Conservation (phyloP, 495 filamentous ascomycete genomes). For the Massariosphaeria phaeospora region DNA sequence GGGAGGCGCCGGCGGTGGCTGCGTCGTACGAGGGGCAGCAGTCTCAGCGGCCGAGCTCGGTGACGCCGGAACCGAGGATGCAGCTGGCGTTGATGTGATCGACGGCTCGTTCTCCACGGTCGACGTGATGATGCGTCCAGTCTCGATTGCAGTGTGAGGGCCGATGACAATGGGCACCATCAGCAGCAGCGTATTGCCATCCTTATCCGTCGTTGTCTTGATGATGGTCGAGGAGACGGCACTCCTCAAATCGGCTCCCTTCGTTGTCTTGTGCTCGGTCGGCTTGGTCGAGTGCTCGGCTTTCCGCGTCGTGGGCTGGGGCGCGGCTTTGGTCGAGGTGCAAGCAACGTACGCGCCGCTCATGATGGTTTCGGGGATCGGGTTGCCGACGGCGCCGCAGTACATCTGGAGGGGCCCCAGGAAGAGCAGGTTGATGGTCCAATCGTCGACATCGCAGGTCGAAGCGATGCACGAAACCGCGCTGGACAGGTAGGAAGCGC, state of each 20-base stretch:
- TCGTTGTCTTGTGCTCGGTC: background rate
- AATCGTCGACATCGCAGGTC: background rate
- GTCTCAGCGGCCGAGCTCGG: constrained; percentile 1
- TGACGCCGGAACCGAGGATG: constrained; percentile 4
- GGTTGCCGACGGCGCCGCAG: constrained; percentile 6
- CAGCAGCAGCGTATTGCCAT: constrained; percentile 13
- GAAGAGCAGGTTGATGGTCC: background rate
- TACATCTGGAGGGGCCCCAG: constrained; percentile 11
- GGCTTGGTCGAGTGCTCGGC: constrained; percentile 9
- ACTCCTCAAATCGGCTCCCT: background rate
- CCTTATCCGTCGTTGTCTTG: constrained; percentile 17
- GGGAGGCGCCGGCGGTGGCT: constrained; percentile 3
- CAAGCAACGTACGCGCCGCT: constrained; percentile 3
- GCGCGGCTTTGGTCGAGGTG: background rate
- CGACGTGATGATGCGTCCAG: constrained; percentile 6
- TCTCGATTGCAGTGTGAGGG: constrained; percentile 1
- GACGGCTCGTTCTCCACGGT: constrained; percentile 1
- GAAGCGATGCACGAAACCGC: background rate
- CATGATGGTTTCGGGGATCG: constrained; percentile 10
- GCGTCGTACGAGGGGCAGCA: background rate
- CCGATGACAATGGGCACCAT: constrained; percentile 21
- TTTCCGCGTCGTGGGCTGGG: constrained; percentile 4
- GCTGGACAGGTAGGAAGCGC: constrained; percentile 6
- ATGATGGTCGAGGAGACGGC: constrained; percentile 6
- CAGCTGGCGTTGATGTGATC: background rate